These are phyloP conservation scores for Arxiozyma slooffiae DNA, from an alignment of 1,139 yeast genomes.

Conservation along the genomic window DNA sequence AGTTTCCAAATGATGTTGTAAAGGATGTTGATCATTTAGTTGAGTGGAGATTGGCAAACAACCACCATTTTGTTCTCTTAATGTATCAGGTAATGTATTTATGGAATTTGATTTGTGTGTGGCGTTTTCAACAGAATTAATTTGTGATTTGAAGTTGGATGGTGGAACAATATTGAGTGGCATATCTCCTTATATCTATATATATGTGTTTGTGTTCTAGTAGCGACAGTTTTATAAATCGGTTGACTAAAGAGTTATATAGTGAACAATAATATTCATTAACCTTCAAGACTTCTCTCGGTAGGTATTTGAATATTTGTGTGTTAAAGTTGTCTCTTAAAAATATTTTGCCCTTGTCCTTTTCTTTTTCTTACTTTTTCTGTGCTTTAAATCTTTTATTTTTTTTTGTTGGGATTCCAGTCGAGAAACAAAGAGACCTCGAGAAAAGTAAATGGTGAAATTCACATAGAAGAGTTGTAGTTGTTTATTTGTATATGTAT, in stretches of 20 bases:
- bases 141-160: conserved; percentile 15
- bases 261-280: background rate
- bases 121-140: conserved; percentile 16
- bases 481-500: too few relatives aligned
- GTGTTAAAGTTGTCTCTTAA: too few relatives aligned
- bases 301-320: background rate
- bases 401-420: background rate
- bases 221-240: background rate
- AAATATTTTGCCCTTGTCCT: too few relatives aligned
- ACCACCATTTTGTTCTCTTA: conserved; percentile 28
- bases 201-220: background rate
- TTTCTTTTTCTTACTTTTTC: background rate
- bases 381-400: background rate
- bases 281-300: too few relatives aligned
- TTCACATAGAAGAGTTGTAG: background rate
- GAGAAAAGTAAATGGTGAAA: background rate
- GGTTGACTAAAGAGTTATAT: background rate
- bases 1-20: conserved; percentile 59
- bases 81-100: conserved; percentile 28
- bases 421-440: background rate
- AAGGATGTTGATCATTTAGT: conserved; percentile 78
- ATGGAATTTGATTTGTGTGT: conserved; percentile 21
- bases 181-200: background rate
- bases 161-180: conserved; percentile 27
- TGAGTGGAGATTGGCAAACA: conserved; percentile 45